These are phyloP conservation scores for Lactifluus echinatus DNA, from an alignment of 768 basidiomycete species.

Conservation along the genomic window DNA sequence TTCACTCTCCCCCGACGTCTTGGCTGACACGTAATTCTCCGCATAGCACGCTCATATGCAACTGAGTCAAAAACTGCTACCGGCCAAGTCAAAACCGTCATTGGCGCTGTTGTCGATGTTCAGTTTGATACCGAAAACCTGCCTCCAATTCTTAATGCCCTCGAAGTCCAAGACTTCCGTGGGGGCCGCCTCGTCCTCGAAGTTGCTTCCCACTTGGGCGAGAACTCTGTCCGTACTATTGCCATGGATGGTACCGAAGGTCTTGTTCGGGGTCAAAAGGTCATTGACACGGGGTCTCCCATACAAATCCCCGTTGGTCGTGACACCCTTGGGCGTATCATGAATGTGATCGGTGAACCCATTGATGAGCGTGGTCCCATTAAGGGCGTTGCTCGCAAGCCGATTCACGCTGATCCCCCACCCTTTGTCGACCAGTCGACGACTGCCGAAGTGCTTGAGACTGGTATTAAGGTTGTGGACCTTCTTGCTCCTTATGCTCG, in stretches of 20 bases:
- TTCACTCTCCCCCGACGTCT: constrained; percentile 20
- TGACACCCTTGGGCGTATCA: constrained; percentile 95
- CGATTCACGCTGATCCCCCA: constrained; percentile 97
- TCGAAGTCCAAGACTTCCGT: constrained; percentile 91
- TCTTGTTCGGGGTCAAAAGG: constrained; percentile 98
- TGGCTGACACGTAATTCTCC: constrained; percentile 23
- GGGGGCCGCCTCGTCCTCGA: constrained; percentile 98
- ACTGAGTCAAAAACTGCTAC: constrained; percentile 70
- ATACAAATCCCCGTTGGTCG: constrained; percentile 95
- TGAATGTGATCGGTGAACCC: constrained; percentile 99
- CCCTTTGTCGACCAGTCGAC: constrained; percentile 98
- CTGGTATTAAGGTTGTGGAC: constrained; percentile 99
- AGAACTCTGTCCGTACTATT: constrained; percentile 99
- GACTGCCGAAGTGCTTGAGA: constrained; percentile 97
- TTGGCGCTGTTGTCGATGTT: constrained; percentile 99
- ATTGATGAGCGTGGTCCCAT: constrained; percentile 99
- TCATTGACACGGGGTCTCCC: constrained; percentile 93
- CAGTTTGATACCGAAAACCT: constrained; percentile 94
- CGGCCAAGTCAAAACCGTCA: constrained; percentile 94
- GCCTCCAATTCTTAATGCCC: constrained; percentile 96
- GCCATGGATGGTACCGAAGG: constrained; percentile 99
- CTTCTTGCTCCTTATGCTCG: constrained; percentile 98
- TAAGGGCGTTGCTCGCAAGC: constrained; percentile 83
- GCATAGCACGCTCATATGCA: constrained; percentile 77
- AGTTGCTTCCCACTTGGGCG: constrained; percentile 96